Percentiles rank a stretch among this genome's conserved stretches.
Conservation (phyloP, 768 basidiomycete genomes). For the Thelephora ganbajun region DNA sequence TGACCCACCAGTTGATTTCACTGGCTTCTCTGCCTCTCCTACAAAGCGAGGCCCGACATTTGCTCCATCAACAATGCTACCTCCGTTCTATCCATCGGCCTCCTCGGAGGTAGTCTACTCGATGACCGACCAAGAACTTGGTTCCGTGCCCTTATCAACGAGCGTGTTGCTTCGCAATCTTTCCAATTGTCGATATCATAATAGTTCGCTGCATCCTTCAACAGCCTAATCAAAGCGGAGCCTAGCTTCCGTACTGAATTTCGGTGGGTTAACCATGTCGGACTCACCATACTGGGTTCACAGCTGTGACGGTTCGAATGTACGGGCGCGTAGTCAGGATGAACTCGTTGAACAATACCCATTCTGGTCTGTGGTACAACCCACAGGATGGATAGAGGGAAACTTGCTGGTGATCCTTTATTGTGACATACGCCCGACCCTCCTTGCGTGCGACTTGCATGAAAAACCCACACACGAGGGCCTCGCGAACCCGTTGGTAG, state of each 20-base stretch:
- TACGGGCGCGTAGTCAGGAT: constrained; percentile 81
- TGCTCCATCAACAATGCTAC: too few species aligned
- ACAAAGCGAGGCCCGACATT: too few species aligned
- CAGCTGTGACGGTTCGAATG: constrained; percentile 88
- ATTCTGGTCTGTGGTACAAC: constrained; percentile 76
- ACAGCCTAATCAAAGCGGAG: constrained; percentile 26
- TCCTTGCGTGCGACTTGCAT: constrained; percentile 97
- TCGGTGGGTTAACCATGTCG: neutral
- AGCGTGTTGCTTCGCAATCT: neutral
- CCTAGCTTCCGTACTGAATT: neutral
- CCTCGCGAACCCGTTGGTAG: constrained; percentile 63
- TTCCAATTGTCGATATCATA: constrained; percentile 8
- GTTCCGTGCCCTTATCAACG: neutral
- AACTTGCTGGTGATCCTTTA: constrained; percentile 78
- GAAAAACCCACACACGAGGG: constrained; percentile 87
- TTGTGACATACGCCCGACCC: constrained; percentile 62
- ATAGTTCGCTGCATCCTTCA: constrained; percentile 29
- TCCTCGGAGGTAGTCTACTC: too few species aligned
- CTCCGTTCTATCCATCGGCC: too few species aligned
- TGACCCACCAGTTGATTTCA: too few species aligned
- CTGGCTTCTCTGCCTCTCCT: too few species aligned
- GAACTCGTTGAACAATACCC: constrained; percentile 92
- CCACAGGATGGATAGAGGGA: constrained; percentile 80
- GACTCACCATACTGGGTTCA: constrained; percentile 72
- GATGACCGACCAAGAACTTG: too few species aligned